Evolutionary conservation across 352 stramenopile species (phyloP), one percentile per base, ranked within the genome.

Genomic region (Thraustotheca clavata): DNA sequence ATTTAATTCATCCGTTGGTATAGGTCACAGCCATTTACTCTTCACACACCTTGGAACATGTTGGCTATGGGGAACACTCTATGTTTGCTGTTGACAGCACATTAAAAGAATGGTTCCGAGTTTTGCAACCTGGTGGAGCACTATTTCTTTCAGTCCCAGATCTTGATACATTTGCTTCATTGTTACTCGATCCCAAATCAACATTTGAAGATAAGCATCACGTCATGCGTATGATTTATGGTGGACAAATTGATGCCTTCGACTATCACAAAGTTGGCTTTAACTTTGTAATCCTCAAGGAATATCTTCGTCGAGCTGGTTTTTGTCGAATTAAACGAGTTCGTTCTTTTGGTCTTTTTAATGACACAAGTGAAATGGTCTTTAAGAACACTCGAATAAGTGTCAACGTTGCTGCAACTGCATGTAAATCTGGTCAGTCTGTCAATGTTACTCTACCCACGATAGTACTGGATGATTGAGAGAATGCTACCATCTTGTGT

Each of bases 221-320:
- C 36, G 72, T 94, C 67, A 90, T 87, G 78, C 76, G 67, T 1
- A 73, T 94, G 70, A 77, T 94, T n/a, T 87, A 77, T 49, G 82
- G 80, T 14, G 83, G 74, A 16, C 85, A 94, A 67, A 62, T 70
- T 8, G 78, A 91, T 59, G 60, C 65, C 3, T 81, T 77, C 68
- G 85, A 94, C 68, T 69, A 89, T 38, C 84, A 94, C 76, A 86
- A 88, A 49, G 79, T 88, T 12, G 79, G 84, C 20, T 91, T 90
- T 67, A 78, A 86, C 41, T 61, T 75, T 16, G 49, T 60, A 20
- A 83, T 93, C 29, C 71, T 91, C 22, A 20, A 43, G 20, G 49
- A 43, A 2, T 88, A 76, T 48, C 67, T 89, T 3, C 6, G 46
- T 16, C 62, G 73, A 7, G 72, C 73, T 0, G 82, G 79, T 9